Percentiles rank a stretch among this genome's conserved stretches.
These are phyloP conservation scores for Fusarium dimerum DNA, from an alignment of 2,329 filamentous ascomycete species.

Conservation along the genomic window DNA sequence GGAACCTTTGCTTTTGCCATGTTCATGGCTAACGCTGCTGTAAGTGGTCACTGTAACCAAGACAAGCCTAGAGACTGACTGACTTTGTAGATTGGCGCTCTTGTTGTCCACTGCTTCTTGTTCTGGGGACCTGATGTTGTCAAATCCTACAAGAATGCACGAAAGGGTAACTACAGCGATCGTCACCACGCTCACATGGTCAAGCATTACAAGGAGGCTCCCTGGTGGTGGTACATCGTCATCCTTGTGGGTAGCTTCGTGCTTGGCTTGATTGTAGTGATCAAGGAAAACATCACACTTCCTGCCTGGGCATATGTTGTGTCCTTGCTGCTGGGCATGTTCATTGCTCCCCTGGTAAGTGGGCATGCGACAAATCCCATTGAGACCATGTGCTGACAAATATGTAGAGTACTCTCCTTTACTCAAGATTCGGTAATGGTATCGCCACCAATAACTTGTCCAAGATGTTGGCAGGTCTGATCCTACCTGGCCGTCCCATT, in stretches of 20 bases:
- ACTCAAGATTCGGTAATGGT: conserved; percentile 55
- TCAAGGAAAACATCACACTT: conserved; percentile 48
- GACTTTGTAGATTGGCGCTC: conserved; percentile 51
- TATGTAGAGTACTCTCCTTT: conserved; percentile 50
- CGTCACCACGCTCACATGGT: conserved; percentile 54
- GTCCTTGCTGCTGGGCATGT: conserved; percentile 42
- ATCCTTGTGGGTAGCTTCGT: conserved; percentile 47
- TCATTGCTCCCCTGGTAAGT: conserved; percentile 53
- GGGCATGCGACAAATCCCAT: background rate
- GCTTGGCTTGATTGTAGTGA: conserved; percentile 47
- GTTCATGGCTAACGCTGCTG: conserved; percentile 59
- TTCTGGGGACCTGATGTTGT: conserved; percentile 59
- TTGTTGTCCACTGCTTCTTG: conserved; percentile 51
- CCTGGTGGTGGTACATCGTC: conserved; percentile 48
- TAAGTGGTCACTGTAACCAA: conserved; percentile 32
- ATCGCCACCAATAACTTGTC: conserved; percentile 61
- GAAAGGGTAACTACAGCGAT: conserved; percentile 45
- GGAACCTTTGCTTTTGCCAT: conserved; percentile 54
- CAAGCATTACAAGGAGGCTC: conserved; percentile 52
- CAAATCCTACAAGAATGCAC: conserved; percentile 48
- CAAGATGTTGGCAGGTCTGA: conserved; percentile 56
- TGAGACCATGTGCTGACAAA: background rate
- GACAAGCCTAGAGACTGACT: background rate
- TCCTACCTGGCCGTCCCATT: conserved; percentile 51
- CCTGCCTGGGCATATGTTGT: conserved; percentile 50